Base-by-base conservation (phyloP, 2,329 filamentous ascomycete genomes). In the Colletotrichum sp. region DNA sequence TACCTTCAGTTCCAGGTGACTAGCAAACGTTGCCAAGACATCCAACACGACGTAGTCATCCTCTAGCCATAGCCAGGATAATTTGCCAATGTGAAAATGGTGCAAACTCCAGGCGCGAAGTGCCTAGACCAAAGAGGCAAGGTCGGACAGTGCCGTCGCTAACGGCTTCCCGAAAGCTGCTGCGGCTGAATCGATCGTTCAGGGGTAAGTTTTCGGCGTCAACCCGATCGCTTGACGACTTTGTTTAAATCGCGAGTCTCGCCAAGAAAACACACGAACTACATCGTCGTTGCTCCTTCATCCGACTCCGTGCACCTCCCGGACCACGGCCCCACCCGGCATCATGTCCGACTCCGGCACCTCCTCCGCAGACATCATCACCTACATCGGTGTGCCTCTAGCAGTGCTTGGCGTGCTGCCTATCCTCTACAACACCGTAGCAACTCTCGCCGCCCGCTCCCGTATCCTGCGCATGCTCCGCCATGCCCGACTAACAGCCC, bases 341-440 rank as follows among this genome's bases (percentile, higher is more conserved):
- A 59, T 31, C 27, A 71, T 72, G 71, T 51, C 57, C 67, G 66
- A 65, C 43, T 61, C 47, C 47, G 51, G 36, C n/a, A 33, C 69
- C 13, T 63, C 43, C 33, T 54, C 70, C 33, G 27, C 70, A 12
- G 66, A 66, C 31, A 70, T 73, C 63, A 68, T 70, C 64, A 72
- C 76, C 43, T 75, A 76, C 66, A 73, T 76, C 66, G 76, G 75
- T 47, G 65, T 74, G n/a, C 91, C 91, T 3, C 83, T 92, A 21
- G 90, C 88, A 2, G 86, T 92, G 3, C 81, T 92, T 3, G 89
- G 89, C 57, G 88, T 93, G 27, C 84, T 93, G 8, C 91, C 91
- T 0, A 93, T 93, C 65, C 84, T 93, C 57, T 93, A 93, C 83
- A 93, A 92, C 78, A 92, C 89, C 24, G 83, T 90, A 67, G 86